phyloP scores from a whole-genome alignment of 768 basidiomycete genomes.

The Podaxis sp. region DNA sequence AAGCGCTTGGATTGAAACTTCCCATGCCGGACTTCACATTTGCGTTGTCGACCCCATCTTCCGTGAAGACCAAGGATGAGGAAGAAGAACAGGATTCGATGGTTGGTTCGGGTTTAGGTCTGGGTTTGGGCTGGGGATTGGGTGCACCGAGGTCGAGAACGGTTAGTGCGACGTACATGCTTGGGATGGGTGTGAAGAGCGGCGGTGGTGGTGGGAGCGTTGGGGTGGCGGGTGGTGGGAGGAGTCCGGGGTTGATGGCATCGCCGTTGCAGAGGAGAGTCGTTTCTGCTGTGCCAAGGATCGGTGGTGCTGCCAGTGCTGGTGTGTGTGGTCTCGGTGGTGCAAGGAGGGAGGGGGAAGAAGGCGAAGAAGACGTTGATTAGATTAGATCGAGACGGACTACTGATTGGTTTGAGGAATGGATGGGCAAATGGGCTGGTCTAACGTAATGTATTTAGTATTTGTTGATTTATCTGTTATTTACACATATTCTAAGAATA shows the following conservation, averaged over 20 bases:
- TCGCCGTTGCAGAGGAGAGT: not conserved
- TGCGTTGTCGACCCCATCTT: not conserved
- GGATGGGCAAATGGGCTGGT: not conserved
- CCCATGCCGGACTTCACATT: conserved; percentile 1
- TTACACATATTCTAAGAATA: not conserved
- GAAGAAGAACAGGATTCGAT: not conserved
- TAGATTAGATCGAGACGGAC: not conserved
- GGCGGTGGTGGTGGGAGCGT: not conserved
- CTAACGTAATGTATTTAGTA: not conserved
- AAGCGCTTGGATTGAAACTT: not conserved
- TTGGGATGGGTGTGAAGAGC: conserved; percentile 3
- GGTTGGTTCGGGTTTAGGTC: not conserved
- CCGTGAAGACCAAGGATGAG: not conserved
- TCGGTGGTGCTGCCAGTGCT: not conserved
- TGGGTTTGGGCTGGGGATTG: not conserved
- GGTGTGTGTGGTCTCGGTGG: not conserved
- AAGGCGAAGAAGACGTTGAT: conserved; percentile 4
- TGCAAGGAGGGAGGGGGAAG: not conserved
- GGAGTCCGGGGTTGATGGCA: not conserved
- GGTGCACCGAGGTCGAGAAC: not conserved
- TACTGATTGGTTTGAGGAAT: not conserved
- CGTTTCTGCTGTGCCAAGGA: not conserved
- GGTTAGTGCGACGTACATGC: conserved; percentile 11
- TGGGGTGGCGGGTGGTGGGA: not conserved
- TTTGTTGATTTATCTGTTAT: not conserved